Conservation (phyloP, 2,329 filamentous ascomycete species). For the Pseudocercospora eumusae region DNA sequence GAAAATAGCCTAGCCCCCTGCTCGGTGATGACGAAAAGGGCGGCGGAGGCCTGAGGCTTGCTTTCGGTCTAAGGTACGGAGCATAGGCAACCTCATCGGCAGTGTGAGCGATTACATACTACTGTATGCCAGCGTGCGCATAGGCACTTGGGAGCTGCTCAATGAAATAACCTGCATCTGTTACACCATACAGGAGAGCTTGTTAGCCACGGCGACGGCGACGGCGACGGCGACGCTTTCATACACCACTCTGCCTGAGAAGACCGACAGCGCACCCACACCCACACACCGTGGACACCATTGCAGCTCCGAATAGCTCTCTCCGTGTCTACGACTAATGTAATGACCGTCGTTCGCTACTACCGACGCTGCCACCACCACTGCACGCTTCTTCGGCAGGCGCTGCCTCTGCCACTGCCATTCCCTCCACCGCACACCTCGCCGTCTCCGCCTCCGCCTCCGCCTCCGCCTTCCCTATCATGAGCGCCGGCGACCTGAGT, state of each 20-base stretch:
- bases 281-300: too few species aligned
- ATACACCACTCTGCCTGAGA: background rate
- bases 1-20: too few species aligned
- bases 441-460: constrained; percentile 10
- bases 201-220: background rate
- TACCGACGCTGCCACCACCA: constrained; percentile 1
- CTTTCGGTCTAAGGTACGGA: background rate
- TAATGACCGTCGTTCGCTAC: constrained; percentile 4
- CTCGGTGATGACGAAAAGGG: constrained; percentile 1
- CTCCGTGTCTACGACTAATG: background rate
- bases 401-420: background rate
- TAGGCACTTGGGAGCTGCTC: background rate
- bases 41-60: constrained; percentile 2
- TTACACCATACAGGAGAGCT: background rate
- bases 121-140: background rate
- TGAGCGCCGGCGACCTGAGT: constrained; percentile 84
- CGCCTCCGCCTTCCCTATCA: too few species aligned
- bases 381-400: background rate
- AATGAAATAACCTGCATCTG: background rate
- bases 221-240: background rate
- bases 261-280: background rate
- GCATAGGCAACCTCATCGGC: background rate
- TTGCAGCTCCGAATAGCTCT: background rate
- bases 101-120: background rate
- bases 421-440: constrained; percentile 17